phyloP scores from a whole-genome alignment of 768 basidiomycete genomes.

The Pleurotus salmoneostramineus region DNA sequence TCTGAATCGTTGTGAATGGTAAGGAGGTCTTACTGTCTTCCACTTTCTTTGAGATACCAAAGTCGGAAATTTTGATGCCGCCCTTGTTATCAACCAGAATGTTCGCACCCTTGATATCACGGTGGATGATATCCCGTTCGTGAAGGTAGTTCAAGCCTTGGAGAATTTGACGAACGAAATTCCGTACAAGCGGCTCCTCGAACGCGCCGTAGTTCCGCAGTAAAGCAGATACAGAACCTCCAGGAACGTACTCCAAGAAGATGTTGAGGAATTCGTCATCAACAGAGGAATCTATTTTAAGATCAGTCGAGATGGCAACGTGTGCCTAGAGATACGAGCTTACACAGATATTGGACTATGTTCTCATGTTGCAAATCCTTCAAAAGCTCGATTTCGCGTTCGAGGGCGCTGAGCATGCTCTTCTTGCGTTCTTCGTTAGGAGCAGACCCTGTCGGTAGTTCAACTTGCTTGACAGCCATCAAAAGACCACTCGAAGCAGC shows the following conservation, averaged over 20 bases:
- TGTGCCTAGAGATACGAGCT: constrained; percentile 23
- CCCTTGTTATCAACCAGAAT: constrained; percentile 98
- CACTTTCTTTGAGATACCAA: constrained; percentile 96
- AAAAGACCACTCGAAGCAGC: constrained; percentile 85
- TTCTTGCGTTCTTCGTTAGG: constrained; percentile 92
- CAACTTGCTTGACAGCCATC: constrained; percentile 98
- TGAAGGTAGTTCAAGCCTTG: constrained; percentile 89
- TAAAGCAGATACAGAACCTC: constrained; percentile 88
- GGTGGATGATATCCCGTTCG: constrained; percentile 91
- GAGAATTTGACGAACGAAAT: constrained; percentile 90
- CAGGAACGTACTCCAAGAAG: constrained; percentile 95
- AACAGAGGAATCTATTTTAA: constrained; percentile 76
- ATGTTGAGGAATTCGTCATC: constrained; percentile 92
- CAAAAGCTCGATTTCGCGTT: constrained; percentile 91
- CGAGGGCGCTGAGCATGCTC: constrained; percentile 87
- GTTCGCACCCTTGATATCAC: constrained; percentile 98
- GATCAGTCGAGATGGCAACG: neutral
- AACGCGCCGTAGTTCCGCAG: constrained; percentile 92
- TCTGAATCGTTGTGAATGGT: neutral
- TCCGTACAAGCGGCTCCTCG: constrained; percentile 87
- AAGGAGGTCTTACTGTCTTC: constrained; percentile 75
- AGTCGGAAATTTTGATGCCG: constrained; percentile 95
- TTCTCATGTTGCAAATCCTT: constrained; percentile 92
- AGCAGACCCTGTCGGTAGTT: constrained; percentile 78
- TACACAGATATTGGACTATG: constrained; percentile 97